These are phyloP conservation scores for Alternaria conjuncta DNA, from an alignment of 2,329 filamentous ascomycete species.

Conservation along the genomic window DNA sequence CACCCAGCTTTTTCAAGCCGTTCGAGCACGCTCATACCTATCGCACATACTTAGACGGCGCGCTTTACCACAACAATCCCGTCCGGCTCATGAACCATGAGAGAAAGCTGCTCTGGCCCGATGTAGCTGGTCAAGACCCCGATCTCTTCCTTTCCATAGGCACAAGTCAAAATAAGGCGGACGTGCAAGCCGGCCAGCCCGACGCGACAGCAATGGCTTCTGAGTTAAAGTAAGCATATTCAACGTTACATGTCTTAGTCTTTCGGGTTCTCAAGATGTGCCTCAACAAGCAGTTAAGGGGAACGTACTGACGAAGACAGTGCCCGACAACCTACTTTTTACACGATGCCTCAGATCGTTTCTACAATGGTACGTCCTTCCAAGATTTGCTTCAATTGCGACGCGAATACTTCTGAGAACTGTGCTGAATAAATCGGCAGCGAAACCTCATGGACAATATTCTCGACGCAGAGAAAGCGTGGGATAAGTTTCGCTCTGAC, in stretches of 20 bases:
- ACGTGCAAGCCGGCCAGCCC: neutral
- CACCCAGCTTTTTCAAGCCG: slow-evolving; percentile 55
- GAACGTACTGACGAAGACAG: neutral
- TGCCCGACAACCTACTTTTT: neutral
- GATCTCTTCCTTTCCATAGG: slow-evolving; percentile 19
- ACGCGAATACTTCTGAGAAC: neutral
- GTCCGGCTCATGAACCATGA: slow-evolving; percentile 54
- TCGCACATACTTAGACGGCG: slow-evolving; percentile 55
- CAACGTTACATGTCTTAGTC: no score
- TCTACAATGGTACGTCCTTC: neutral
- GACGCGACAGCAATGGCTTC: neutral
- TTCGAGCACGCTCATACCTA: slow-evolving; percentile 52
- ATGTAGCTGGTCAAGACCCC: slow-evolving; percentile 25
- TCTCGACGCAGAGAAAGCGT: slow-evolving; percentile 2
- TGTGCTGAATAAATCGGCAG: neutral
- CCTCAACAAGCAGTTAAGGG: neutral
- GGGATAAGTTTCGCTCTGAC: neutral
- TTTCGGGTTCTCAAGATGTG: no score
- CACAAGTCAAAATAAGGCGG: neutral
- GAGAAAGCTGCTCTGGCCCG: slow-evolving; percentile 39
- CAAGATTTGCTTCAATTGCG: neutral
- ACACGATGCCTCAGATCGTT: neutral
- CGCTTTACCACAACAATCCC: slow-evolving; percentile 55
- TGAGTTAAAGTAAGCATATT: neutral
- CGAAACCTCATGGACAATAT: slow-evolving; percentile 1